phyloP scores from a whole-genome alignment of 202 grass and related monocot species.

The Thinopyrum obtusiflorum region DNA sequence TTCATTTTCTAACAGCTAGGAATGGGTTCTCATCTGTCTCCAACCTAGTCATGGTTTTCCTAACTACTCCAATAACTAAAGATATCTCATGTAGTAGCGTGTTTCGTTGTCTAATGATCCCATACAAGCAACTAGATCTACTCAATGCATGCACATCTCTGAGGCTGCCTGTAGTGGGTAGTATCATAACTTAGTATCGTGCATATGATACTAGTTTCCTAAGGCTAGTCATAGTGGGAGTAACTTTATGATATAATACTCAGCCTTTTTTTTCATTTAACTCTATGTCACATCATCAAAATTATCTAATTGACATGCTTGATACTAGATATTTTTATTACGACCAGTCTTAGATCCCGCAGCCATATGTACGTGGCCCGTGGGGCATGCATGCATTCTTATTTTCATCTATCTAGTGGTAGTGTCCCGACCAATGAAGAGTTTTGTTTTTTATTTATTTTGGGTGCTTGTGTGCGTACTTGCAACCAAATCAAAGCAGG shows the following conservation, averaged over 20 bases:
- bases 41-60: conserved; percentile 8
- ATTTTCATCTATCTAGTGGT: too few species aligned
- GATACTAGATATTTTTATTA: too few species aligned
- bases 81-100: background rate
- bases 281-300: too few species aligned
- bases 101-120: background rate
- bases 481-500: conserved; percentile 11
- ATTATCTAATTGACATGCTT: too few species aligned
- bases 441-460: background rate
- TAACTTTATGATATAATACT: too few species aligned
- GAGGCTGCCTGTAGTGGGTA: too few species aligned
- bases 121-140: background rate
- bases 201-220: too few species aligned
- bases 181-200: too few species aligned
- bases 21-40: conserved; percentile 26
- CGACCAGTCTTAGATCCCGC: too few species aligned
- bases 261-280: too few species aligned
- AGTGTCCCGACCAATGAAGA: conserved; percentile 23
- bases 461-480: background rate
- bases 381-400: conserved; percentile 24
- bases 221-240: too few species aligned
- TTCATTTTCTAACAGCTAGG: conserved; percentile 45
- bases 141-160: background rate
- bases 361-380: background rate
- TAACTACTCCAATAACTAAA: background rate